Base-by-base conservation (phyloP, 495 filamentous ascomycete species). In the Tetracladium setigerum region DNA sequence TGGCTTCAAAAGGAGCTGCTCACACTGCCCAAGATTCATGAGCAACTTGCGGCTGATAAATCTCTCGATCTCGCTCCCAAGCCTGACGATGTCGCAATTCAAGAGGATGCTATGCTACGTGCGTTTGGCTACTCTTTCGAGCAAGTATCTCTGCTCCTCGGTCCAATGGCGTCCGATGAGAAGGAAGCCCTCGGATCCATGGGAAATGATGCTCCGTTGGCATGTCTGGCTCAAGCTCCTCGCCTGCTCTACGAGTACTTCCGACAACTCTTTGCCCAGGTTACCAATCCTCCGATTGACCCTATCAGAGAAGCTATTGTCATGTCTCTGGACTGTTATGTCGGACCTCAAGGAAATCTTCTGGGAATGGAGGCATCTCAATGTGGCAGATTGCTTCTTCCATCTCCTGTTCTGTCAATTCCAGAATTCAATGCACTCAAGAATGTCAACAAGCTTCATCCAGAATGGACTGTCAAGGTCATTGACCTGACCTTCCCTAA, bases 181-280 rank as follows among this genome's bases (percentile, higher is more conserved):
- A 99, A 99, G 70, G 92, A 99, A 67, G 94, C 92, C n/a, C 77
- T 99, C 22, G 92, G 92, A 30, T 99, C 92, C 46, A 99, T 99
- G 92, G 92, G 92, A 56, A 99, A 99, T 63, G 92, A 99, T 73
- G 88, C 89, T 33, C 92, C 92, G 13, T 69, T 99, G 55, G 92
- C 92, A 22, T 96, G 90, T 65, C 76, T 99, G 53, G 84, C 92
- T 24, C 77, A 82, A 40, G 85, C 92, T 46, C 91, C 92, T 45
- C 88, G 91, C 57, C 73, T 97, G 45, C 79, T 97, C 34, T 95
- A 87, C 62, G 92, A 99, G 65, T 99, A 99, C 67, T 99, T 97
- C 83, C 83, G 94, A 27, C 88, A 99, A 70, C 83, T 99, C 27
- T 99, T 99, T 63, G 92, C 92, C 8, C 92, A 99, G 72, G 92